A percentile compares a stretch with the other conserved stretches of the same genome.
Evolutionary conservation across 2,329 filamentous ascomycete species (phyloP).

Genomic region (Hypoxylon sp.): DNA sequence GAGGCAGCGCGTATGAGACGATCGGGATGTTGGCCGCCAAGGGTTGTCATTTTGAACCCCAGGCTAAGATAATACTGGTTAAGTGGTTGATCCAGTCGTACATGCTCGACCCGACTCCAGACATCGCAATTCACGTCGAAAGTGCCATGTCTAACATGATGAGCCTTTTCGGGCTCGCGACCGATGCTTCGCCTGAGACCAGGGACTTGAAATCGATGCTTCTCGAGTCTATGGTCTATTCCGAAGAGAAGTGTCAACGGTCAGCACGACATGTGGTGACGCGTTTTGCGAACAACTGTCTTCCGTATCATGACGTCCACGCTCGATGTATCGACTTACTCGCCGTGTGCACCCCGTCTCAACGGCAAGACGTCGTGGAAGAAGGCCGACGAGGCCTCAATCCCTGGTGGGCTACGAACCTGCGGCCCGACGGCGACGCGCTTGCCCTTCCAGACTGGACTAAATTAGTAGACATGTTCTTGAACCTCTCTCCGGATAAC

Average conservation of each 20-base stretch:
- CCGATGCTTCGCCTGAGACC: conserved; percentile 39
- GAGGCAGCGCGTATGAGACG: conserved; percentile 87
- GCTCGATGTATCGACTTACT: conserved; percentile 90
- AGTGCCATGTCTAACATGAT: conserved; percentile 81
- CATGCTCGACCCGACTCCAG: conserved; percentile 77
- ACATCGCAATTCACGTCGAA: conserved; percentile 86
- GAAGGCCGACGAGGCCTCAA: conserved; percentile 90
- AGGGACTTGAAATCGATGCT: conserved; percentile 62
- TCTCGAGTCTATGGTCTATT: conserved; percentile 70
- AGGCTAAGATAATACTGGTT: conserved; percentile 61
- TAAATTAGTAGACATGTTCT: conserved; percentile 59
- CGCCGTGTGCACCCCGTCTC: conserved; percentile 72
- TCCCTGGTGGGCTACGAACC: conserved; percentile 57
- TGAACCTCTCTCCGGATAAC: conserved; percentile 41
- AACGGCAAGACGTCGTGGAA: conserved; percentile 84
- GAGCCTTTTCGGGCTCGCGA: conserved; percentile 51
- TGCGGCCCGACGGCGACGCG: conserved; percentile 48
- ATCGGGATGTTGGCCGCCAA: conserved; percentile 82
- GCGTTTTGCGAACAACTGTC: conserved; percentile 88
- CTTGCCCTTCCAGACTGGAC: conserved; percentile 59
- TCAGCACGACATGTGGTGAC: conserved; percentile 83
- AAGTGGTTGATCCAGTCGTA: conserved; percentile 87
- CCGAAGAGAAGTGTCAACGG: conserved; percentile 63
- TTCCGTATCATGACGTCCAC: conserved; percentile 79
- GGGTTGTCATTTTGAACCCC: conserved; percentile 64